phyloP scores from a whole-genome alignment of 2,329 filamentous ascomycete species.

The Nectriaceae sp. region DNA sequence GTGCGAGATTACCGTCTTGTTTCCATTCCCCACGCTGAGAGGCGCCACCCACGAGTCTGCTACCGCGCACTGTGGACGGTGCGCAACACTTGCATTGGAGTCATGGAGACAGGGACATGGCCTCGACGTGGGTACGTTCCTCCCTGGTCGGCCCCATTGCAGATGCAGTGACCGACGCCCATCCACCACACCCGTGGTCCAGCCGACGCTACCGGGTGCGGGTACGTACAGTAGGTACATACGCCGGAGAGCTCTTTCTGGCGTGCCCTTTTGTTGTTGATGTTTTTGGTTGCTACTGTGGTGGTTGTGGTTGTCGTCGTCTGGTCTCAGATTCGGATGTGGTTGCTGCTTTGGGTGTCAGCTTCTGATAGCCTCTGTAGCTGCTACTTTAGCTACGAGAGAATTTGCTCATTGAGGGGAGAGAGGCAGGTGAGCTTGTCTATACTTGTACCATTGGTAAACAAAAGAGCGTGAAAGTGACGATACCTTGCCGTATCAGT shows the following conservation, averaged over 20 bases:
- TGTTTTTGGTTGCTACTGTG: neutral
- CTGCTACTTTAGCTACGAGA: neutral
- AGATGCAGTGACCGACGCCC: constrained; percentile 28
- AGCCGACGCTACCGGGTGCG: constrained; percentile 28
- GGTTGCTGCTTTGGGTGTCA: neutral
- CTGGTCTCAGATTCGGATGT: too few relatives aligned
- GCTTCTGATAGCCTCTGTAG: neutral
- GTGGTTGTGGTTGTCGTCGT: neutral
- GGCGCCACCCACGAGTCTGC: constrained; percentile 19
- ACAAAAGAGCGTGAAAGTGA: too few relatives aligned
- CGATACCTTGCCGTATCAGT: too few relatives aligned
- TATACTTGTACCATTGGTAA: too few relatives aligned
- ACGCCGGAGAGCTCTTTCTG: neutral
- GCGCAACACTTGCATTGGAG: neutral
- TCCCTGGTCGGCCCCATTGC: constrained; percentile 14
- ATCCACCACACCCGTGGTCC: constrained; percentile 15
- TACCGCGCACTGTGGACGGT: constrained; percentile 23
- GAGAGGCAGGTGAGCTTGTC: too few relatives aligned
- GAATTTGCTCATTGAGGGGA: too few relatives aligned
- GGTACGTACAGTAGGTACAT: constrained; percentile 11
- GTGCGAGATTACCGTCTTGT: constrained; percentile 32
- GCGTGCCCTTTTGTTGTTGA: neutral
- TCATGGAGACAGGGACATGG: constrained; percentile 13
- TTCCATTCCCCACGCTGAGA: constrained; percentile 31
- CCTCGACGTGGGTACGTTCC: constrained; percentile 19